Conservation (phyloP, 495 filamentous ascomycete species). For the Trichoderma gamsii region DNA sequence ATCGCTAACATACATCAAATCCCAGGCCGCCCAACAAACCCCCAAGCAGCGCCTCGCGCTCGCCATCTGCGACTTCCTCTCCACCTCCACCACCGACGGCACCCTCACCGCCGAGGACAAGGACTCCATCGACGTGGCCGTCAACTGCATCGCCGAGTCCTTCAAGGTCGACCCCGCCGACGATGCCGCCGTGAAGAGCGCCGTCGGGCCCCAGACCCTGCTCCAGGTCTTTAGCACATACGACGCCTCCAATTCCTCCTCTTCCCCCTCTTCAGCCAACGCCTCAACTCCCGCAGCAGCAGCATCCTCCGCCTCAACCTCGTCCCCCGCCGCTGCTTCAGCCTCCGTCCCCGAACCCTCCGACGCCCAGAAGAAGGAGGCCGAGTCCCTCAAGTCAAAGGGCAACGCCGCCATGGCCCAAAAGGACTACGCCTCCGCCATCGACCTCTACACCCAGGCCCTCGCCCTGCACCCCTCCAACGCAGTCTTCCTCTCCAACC, state of each 20-base stretch:
- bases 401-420: conserved; percentile 90
- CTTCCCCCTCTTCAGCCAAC: conserved; percentile 26
- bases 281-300: conserved; percentile 24
- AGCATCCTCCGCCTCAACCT: conserved; percentile 23
- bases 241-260: conserved; percentile 72
- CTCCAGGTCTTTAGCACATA: conserved; percentile 89
- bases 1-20: neutral
- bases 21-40: conserved; percentile 31
- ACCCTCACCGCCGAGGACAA: conserved; percentile 79
- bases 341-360: conserved; percentile 27
- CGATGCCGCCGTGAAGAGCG: conserved; percentile 63
- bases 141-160: conserved; percentile 85
- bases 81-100: conserved; percentile 77
- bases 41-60: conserved; percentile 95
- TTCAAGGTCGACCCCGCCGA: conserved; percentile 89
- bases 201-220: conserved; percentile 77
- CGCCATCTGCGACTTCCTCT: conserved; percentile 92
- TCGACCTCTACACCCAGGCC: conserved; percentile 80
- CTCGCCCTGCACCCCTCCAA: conserved; percentile 74
- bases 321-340: conserved; percentile 13
- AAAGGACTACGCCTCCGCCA: conserved; percentile 77
- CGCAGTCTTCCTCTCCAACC: conserved; percentile 96
- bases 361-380: conserved; percentile 60
- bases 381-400: conserved; percentile 80
- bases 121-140: conserved; percentile 86